phyloP scores from a whole-genome alignment of 345 rosid genomes.

The Moricandia moricandioides region DNA sequence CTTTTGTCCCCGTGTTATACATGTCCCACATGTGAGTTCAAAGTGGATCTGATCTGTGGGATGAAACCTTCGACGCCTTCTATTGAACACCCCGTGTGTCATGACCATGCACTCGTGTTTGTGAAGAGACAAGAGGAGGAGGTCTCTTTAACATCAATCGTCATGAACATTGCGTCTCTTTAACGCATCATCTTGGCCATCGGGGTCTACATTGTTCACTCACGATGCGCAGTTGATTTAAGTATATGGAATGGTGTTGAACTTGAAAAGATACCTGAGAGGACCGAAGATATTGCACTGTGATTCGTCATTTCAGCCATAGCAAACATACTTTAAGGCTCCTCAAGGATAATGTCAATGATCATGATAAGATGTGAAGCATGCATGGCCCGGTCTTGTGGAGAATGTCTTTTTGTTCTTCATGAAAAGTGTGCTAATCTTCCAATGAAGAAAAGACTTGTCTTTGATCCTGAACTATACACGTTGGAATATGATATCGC shows the following conservation, averaged over 20 bases:
- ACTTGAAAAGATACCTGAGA: neutral
- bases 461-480: neutral
- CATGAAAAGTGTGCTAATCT: constrained; percentile 11
- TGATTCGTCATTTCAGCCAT: neutral
- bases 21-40: neutral
- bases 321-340: neutral
- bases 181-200: neutral
- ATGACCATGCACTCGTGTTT: neutral
- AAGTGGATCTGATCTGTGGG: neutral
- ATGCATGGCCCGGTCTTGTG: neutral
- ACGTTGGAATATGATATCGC: neutral
- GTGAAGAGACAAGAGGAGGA: neutral
- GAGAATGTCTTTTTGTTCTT: neutral
- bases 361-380: neutral
- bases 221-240: neutral
- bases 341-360: too few relatives aligned
- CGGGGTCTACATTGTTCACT: neutral
- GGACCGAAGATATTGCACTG: neutral
- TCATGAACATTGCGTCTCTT: neutral
- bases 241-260: neutral
- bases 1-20: neutral
- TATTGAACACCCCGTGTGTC: neutral
- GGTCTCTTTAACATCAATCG: neutral
- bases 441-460: neutral
- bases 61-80: neutral